Evolutionary conservation across 108 stramenopile species (phyloP).

Genomic region (Nannochloropsis salina): DNA sequence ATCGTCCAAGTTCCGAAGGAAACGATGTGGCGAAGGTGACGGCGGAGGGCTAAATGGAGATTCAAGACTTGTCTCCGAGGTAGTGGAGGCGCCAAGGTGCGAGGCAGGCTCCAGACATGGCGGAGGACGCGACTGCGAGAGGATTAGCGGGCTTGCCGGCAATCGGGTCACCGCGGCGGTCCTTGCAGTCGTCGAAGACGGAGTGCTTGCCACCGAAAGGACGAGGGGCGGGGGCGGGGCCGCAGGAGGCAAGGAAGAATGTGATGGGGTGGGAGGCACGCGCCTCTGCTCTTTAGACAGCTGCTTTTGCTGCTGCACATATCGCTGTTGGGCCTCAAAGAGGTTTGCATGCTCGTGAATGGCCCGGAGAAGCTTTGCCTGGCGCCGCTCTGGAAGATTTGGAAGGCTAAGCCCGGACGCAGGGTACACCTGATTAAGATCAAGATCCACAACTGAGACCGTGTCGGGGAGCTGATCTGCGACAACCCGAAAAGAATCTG

Average conservation of each 20-base stretch:
- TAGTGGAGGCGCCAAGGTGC: background rate
- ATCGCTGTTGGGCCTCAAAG: background rate
- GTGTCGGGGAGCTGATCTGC: background rate
- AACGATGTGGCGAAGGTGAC: too few species aligned
- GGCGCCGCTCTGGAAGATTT: conserved; percentile 26
- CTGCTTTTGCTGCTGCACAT: background rate
- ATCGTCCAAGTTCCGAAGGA: background rate
- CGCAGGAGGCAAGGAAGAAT: background rate
- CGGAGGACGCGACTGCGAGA: background rate
- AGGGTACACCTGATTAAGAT: conserved; percentile 22
- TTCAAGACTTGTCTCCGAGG: background rate
- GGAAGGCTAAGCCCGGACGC: background rate
- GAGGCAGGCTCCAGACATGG: too few species aligned
- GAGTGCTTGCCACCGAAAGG: background rate
- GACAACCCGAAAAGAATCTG: background rate
- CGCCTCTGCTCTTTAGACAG: background rate
- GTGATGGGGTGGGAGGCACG: background rate
- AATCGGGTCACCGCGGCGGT: background rate
- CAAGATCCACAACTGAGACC: conserved; percentile 26
- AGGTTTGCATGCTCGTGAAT: conserved; percentile 18
- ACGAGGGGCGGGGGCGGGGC: background rate
- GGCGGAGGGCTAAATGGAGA: background rate
- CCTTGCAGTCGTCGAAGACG: background rate
- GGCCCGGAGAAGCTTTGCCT: conserved; percentile 23
- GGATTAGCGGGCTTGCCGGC: background rate